Evolutionary conservation across 2,329 filamentous ascomycete genomes (phyloP), one percentile per base, ranked within the genome.

Genomic region (Mariannaea sp.): DNA sequence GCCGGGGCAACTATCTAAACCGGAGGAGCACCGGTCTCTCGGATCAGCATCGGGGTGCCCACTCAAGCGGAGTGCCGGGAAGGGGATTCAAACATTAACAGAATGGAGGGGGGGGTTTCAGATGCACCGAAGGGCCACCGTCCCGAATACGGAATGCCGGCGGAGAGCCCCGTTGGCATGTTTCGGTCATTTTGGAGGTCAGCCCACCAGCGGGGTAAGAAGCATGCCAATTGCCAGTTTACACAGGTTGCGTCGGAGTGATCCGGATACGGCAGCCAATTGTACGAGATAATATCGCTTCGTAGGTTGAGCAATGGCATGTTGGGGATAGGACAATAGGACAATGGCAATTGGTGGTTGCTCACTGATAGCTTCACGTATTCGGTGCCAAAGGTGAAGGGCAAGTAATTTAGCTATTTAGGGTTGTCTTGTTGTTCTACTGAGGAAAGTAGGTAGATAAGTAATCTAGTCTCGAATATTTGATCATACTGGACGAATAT

Each of bases 151-250:
- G 62, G 61, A 65, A 53, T 24, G 49, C 39, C 47, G 47, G 38
- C 39, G 50, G 52, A 35, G 46, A 40, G 53, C 35, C 36, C 30
- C 45, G 45, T 30, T 49, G 43, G 33, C 41, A 22, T 39, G 52
- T 57, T 53, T 33, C 29, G 47, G 39, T 42, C 42, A 26, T 20
- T n/a, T 16, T 38, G 32, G 20, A 59, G 43, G 61, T 65, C 63
- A 65, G 61, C 54, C 61, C 63, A 65, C 56, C 56, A 66, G 63
- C 61, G 63, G 63, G 63, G 57, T 54, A 26, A 17, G 50, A n/a
- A 52, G 48, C 46, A 55, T 53, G 55, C 51, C 8, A 36, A 36
- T 39, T 39, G 13, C 35, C 12, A 51, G 49, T 61, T 46, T 51
- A 53, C 55, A 49, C n/a, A n/a, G n/a, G n/a, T n/a, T n/a, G n/a